Percentiles rank a stretch among this genome's conserved stretches.
Conservation (phyloP, 2,329 filamentous ascomycete species). For the Seiridium unicorne region DNA sequence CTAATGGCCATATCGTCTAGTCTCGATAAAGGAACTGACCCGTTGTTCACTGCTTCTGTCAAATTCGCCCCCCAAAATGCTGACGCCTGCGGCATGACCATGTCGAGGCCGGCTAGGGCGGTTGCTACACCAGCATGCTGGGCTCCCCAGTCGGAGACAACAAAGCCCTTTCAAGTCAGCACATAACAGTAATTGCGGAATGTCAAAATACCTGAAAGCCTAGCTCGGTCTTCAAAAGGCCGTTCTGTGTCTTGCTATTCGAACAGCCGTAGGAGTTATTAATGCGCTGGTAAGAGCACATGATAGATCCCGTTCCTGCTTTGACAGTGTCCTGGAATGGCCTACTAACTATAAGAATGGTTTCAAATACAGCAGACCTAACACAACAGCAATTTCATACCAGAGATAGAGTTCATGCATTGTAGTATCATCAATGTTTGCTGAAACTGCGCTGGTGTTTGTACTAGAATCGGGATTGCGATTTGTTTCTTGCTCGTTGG, state of each 20-base stretch:
- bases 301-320: constrained; percentile 56
- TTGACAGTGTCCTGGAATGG: constrained; percentile 67
- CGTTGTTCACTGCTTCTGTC: constrained; percentile 56
- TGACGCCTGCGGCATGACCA: constrained; percentile 60
- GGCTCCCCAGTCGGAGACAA: constrained; percentile 67
- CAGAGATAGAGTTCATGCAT: constrained; percentile 65
- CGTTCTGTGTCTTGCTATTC: constrained; percentile 67
- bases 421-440: constrained; percentile 60
- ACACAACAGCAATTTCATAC: constrained; percentile 29
- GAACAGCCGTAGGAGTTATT: constrained; percentile 72
- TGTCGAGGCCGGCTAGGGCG: constrained; percentile 66
- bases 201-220: constrained; percentile 44
- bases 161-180: constrained; percentile 46
- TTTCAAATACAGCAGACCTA: background rate
- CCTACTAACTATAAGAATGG: constrained; percentile 32
- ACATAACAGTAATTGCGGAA: background rate
- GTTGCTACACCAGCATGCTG: constrained; percentile 63
- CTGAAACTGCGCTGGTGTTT: constrained; percentile 40
- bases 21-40: constrained; percentile 52
- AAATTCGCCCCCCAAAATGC: constrained; percentile 52
- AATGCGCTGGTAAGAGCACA: constrained; percentile 68
- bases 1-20: constrained; percentile 60
- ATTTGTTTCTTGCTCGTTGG: constrained; percentile 74
- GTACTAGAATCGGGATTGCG: constrained; percentile 61
- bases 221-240: constrained; percentile 61